phyloP scores from a whole-genome alignment of 1,284 basidiomycete species.

The Ceratobasidium sp. region DNA sequence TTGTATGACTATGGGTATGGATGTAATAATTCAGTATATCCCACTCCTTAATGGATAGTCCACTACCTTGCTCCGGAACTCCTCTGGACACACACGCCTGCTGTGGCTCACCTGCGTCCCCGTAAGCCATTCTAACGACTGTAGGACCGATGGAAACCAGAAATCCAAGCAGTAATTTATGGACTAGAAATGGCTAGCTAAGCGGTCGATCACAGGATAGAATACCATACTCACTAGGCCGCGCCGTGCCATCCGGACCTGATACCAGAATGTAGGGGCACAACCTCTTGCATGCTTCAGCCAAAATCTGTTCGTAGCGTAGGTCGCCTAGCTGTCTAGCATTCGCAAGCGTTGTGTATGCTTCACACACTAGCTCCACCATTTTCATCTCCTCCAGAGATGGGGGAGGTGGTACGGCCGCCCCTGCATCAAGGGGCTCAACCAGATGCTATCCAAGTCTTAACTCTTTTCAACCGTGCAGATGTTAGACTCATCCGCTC shows the following conservation, averaged over 20 bases:
- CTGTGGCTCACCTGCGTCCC: background rate
- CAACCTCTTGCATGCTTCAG: constrained; percentile 25
- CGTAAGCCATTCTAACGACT: constrained; percentile 4
- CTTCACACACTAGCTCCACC: constrained; percentile 17
- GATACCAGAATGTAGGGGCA: constrained; percentile 3
- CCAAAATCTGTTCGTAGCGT: constrained; percentile 5
- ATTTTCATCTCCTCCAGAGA: background rate
- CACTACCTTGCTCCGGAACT: constrained; percentile 8
- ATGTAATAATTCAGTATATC: background rate
- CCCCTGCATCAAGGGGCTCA: background rate
- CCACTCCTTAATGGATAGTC: background rate
- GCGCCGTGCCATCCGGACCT: background rate
- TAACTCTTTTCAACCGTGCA: background rate
- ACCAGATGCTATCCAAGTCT: constrained; percentile 25
- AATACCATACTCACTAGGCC: background rate
- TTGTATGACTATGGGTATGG: constrained; percentile 10
- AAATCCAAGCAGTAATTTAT: background rate
- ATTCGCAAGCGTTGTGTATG: constrained; percentile 16
- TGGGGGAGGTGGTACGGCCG: background rate
- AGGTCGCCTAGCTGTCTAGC: constrained; percentile 1
- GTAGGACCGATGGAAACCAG: constrained; percentile 10
- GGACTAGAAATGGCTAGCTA: background rate
- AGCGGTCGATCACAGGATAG: background rate
- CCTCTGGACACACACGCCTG: background rate
- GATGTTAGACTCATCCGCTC: background rate